Percentiles rank a stretch among this genome's conserved stretches.
Evolutionary conservation across 257 asterid genomes (phyloP).

Genomic region (Avicennia marina): DNA sequence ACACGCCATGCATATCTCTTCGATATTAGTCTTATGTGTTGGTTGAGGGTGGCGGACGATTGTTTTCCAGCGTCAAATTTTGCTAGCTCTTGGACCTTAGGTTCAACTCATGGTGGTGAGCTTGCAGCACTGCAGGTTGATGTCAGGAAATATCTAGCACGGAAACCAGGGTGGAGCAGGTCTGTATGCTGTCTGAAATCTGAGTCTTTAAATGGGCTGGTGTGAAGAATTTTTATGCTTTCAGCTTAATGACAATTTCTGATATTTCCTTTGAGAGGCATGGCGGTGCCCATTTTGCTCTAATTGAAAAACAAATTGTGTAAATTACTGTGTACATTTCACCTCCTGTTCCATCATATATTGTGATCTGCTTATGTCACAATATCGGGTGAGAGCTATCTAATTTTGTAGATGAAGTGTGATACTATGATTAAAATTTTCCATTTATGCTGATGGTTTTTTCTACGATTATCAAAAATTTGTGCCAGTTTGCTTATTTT

Average conservation of each 20-base stretch:
- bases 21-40: slow-evolving; percentile 79
- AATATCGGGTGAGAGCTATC: neutral
- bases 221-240: no score
- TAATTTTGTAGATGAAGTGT: no score
- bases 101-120: slow-evolving; percentile 86
- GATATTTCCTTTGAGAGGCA: no score
- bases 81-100: slow-evolving; percentile 84
- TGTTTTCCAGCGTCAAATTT: slow-evolving; percentile 89
- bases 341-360: neutral
- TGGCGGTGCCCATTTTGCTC: no score
- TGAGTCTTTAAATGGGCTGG: no score
- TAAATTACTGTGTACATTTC: neutral
- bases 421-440: no score
- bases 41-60: slow-evolving; percentile 97
- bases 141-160: slow-evolving; percentile 78
- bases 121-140: slow-evolving; percentile 88
- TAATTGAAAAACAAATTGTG: neutral
- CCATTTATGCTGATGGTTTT: no score
- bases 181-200: no score
- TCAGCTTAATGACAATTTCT: no score
- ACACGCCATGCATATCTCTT: slow-evolving; percentile 90
- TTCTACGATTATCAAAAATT: neutral
- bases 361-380: slow-evolving; percentile 1
- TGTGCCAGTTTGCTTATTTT: neutral
- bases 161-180: slow-evolving; percentile 99